Percentiles rank a stretch among this genome's conserved stretches.
Conservation (phyloP, 345 rosid genomes). For the Eucalyptus curtisii region DNA sequence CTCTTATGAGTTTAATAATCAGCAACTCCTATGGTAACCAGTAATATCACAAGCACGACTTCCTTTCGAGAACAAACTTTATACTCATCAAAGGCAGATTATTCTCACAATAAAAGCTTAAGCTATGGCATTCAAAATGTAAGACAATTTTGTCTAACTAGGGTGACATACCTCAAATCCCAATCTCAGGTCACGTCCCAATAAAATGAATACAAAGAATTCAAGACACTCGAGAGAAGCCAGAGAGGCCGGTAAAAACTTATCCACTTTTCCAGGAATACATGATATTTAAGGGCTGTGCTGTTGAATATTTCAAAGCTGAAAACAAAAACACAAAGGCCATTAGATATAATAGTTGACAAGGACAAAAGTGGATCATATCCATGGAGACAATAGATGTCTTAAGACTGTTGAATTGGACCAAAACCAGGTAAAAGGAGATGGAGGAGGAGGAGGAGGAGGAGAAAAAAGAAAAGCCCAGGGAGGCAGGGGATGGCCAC, state of each 20-base stretch:
- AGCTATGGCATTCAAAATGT: not conserved
- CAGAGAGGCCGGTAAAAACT: slow-evolving; percentile 77
- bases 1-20: not conserved
- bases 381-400: not conserved
- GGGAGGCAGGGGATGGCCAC: too few relatives aligned
- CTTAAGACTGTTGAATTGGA: not conserved
- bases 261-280: slow-evolving; percentile 67
- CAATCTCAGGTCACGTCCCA: slow-evolving; percentile 95
- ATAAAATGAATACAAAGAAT: slow-evolving; percentile 78
- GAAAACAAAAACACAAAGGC: slow-evolving; percentile 27
- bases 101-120: not conserved
- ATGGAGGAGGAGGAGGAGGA: not conserved
- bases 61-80: not conserved
- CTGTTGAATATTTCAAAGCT: slow-evolving; percentile 86
- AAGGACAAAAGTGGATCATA: not conserved
- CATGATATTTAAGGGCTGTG: slow-evolving; percentile 88
- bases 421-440: not conserved
- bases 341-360: not conserved
- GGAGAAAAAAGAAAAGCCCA: too few relatives aligned
- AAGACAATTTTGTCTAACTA: not conserved
- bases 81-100: not conserved
- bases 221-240: slow-evolving; percentile 74
- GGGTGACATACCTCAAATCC: slow-evolving; percentile 70
- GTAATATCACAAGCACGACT: not conserved
- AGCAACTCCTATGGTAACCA: not conserved